phyloP scores from a whole-genome alignment of 805 yeast genomes.

The Grigorovia humatica region DNA sequence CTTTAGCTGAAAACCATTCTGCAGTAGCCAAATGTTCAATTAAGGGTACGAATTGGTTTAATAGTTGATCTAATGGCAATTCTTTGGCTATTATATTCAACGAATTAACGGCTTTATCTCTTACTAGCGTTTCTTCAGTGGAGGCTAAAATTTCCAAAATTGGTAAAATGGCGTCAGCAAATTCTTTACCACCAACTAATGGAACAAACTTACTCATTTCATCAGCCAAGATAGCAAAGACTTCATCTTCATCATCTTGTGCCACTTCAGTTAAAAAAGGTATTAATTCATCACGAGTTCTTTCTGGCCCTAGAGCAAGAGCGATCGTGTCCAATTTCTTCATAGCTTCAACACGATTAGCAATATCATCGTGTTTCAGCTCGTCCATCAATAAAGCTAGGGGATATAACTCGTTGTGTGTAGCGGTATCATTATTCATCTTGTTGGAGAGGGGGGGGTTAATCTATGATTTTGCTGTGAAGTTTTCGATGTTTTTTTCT shows the following conservation, averaged over 20 bases:
- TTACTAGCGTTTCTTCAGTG: conserved; percentile 91
- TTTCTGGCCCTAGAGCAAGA: conserved; percentile 85
- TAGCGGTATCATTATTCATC: conserved; percentile 1
- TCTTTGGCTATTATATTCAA: conserved; percentile 59
- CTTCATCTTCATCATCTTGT: conserved; percentile 97
- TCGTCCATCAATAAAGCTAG: conserved; percentile 95
- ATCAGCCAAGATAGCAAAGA: conserved; percentile 84
- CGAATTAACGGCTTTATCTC: conserved; percentile 89
- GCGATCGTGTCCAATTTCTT: conserved; percentile 89
- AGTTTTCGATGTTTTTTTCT: not conserved
- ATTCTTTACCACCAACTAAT: conserved; percentile 71
- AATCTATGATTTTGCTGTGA: not conserved
- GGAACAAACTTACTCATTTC: conserved; percentile 85
- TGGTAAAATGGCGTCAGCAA: conserved; percentile 49
- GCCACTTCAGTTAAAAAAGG: conserved; percentile 81
- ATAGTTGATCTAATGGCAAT: conserved; percentile 52
- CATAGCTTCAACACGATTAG: conserved; percentile 91
- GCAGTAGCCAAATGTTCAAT: conserved; percentile 72
- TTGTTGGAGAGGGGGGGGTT: not conserved
- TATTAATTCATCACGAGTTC: conserved; percentile 78
- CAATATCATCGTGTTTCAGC: conserved; percentile 89
- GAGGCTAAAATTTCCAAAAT: conserved; percentile 76
- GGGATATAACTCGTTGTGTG: conserved; percentile 58
- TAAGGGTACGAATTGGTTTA: conserved; percentile 59
- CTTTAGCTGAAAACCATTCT: conserved; percentile 90